Evolutionary conservation across 495 filamentous ascomycete genomes (phyloP), one percentile per base, ranked within the genome.

Genomic region (Trichocladium antarcticum): DNA sequence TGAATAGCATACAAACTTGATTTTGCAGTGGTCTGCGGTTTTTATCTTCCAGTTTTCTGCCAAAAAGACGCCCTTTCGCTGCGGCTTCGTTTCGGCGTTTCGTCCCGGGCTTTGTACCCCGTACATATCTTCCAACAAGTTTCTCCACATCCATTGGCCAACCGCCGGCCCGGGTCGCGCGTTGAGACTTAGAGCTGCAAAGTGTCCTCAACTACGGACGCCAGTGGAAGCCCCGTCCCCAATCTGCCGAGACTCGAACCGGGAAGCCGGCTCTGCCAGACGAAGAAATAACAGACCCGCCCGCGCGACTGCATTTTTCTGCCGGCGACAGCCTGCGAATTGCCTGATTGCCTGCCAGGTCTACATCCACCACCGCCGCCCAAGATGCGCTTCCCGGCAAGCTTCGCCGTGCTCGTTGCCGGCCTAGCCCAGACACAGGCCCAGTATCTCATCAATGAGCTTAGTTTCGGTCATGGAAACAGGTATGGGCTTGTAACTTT

Each of bases 401-500:
- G 67, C 49, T 50, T 70, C 28, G 68, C 65, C 47, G 60, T 66
- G 40, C 67, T 80, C 29, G 66, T 82, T 49, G 73, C 75, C 42
- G 65, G 76, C 56, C 38, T 73, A 28, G 78, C 76, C 31, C 68
- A 71, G 27, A 80, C 81, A 31, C 76, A 84, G 55, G 76, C 74
- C 36, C 68, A 75, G 37, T 76, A 74, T 54, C 71, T 78, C 17
- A 65, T 73, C 48, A 74, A 66, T 42, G 75, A 81, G 67, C 66
- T 81, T 73, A 89, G 84, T 61, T 95, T 95, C 62, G 88, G 88
- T 16, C 77, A 83, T 57, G 75, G 76, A 45, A 66, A 69, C 42
- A 81, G 74, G 83, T 85, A 70, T 39, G 47, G 12, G 47, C 31
- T 5, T 14, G 43, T 17, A 11, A 21, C 29, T 34, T 34, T 14